Evolutionary conservation across 306 rosid genomes (phyloP), one percentile per base, ranked within the genome.

Genomic region (Sphenostylis stenocarpa): DNA sequence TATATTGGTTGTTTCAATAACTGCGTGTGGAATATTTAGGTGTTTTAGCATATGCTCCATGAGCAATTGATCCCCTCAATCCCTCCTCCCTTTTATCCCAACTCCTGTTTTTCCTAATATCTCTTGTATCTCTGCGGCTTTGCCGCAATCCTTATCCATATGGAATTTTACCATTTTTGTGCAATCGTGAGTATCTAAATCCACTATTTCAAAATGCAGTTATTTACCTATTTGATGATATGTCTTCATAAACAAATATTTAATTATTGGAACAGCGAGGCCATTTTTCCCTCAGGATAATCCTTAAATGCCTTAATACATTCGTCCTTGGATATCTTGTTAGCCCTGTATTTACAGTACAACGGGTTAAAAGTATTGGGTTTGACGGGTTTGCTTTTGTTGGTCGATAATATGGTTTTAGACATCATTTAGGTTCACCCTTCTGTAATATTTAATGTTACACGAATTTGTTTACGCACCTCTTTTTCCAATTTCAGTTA

Each of bases 1-100:
- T 72, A 28, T 64, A 48, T 77, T 83, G 79, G 77, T 83, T 86
- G 53, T 84, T 75, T 77, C 39, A 87, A 89, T 89, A 80, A 88
- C 87, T 58, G 75, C 48, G 85, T 77, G 92, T 73, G 86, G 76
- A 83, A 61, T 77, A 80, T 60, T 56, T 85, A 83, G 86, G 67
- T 21, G 33, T 68, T 41, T 58, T 80, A 82, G 80, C 56, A 56
- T 38, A 38, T 72, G 81, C 87, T 78, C 80, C 49, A 9, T 3
- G 85, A 84, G 89, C 88, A 4, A 79, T 62, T 77, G 68, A 45
- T 82, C 58, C 43, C 26, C 58, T 31, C 28, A 7, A 6, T 24
- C 39, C 39, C 2, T 6, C 11, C n/a, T n/a, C 51, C 15, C 28
- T 6, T 56, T 39, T 4, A 7, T 61, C n/a, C 33, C 6, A 10